Conservation (phyloP, 2,329 filamentous ascomycete species). For the Cytospora piceae region DNA sequence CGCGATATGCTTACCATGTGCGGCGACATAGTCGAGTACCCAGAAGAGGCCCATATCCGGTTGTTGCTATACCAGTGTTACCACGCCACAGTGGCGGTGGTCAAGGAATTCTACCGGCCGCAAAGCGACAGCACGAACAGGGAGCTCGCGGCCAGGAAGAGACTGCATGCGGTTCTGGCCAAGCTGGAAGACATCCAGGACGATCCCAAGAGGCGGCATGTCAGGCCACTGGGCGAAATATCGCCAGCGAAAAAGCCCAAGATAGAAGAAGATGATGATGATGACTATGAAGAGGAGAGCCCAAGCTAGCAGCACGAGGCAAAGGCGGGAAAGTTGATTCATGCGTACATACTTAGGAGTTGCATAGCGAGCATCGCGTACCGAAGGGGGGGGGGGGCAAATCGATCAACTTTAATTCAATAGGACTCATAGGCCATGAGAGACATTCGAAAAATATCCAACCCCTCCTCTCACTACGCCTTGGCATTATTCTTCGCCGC, state of each 20-base stretch:
- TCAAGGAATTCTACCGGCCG: conserved; percentile 59
- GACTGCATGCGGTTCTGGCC: conserved; percentile 51
- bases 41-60: conserved; percentile 48
- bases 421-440: too few relatives aligned
- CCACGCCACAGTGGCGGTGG: conserved; percentile 56
- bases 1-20: conserved; percentile 1
- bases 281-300: neutral
- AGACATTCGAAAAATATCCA: neutral
- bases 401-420: too few relatives aligned
- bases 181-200: conserved; percentile 49
- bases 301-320: neutral
- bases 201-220: conserved; percentile 39
- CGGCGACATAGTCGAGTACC: conserved; percentile 46
- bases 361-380: neutral
- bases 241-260: conserved; percentile 51
- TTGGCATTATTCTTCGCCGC: conserved; percentile 69
- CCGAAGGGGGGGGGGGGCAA: neutral
- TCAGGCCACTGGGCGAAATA: conserved; percentile 45
- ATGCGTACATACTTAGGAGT: neutral
- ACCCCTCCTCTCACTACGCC: conserved; percentile 32
- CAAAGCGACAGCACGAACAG: conserved; percentile 50
- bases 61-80: conserved; percentile 63
- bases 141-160: conserved; percentile 58
- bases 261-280: conserved; percentile 31
- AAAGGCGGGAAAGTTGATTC: neutral